phyloP scores from a whole-genome alignment of 768 basidiomycete species.

The Russula compacta region DNA sequence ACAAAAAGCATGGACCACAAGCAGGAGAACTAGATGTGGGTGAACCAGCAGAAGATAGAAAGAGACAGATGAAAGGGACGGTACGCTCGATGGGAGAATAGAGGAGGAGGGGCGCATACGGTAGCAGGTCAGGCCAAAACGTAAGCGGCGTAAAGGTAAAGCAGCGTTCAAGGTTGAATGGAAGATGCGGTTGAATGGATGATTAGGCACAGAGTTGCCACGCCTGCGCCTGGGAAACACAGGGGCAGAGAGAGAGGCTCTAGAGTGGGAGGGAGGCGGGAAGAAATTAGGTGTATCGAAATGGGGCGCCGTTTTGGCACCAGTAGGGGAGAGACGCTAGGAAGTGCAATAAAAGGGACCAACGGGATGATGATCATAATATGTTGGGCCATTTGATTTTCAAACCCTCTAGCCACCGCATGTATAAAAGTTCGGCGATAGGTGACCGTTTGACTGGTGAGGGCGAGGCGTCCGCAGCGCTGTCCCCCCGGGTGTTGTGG shows the following conservation, averaged over 20 bases:
- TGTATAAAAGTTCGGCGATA: conserved; percentile 92
- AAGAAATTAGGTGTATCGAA: too few species aligned
- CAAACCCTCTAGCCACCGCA: conserved; percentile 92
- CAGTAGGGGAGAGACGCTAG: too few species aligned
- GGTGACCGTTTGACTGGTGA: conserved; percentile 58
- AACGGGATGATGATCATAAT: conserved; percentile 29
- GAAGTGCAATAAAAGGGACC: neutral
- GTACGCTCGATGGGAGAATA: neutral
- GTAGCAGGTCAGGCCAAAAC: neutral
- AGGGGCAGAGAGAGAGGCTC: too few species aligned
- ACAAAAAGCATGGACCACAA: neutral
- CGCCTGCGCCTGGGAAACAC: neutral
- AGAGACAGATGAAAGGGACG: neutral
- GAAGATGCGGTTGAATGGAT: neutral
- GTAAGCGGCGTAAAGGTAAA: neutral
- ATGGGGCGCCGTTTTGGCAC: too few species aligned
- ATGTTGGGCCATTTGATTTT: conserved; percentile 85
- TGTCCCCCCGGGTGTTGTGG: conserved; percentile 34
- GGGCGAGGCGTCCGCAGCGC: conserved; percentile 21
- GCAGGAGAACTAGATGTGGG: neutral
- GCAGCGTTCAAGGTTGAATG: neutral
- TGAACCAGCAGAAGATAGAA: neutral
- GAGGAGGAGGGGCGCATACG: neutral
- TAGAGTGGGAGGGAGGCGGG: too few species aligned
- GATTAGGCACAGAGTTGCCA: neutral